A percentile compares a stretch with the other conserved stretches of the same genome.
Evolutionary conservation across 352 stramenopile genomes (phyloP).

Genomic region (Phytophthora multivora): DNA sequence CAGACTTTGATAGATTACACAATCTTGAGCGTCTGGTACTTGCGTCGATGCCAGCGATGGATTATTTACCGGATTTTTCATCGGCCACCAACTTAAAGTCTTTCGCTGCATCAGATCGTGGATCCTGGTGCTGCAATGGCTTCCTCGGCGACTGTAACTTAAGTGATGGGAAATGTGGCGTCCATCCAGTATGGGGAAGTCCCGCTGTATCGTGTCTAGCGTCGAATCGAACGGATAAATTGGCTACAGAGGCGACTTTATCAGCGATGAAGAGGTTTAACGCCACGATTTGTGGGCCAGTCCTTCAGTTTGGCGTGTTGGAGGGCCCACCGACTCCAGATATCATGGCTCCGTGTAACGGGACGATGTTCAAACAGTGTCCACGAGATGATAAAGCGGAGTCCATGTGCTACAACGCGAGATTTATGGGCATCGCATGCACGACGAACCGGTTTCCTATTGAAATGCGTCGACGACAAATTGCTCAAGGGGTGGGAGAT

Average conservation of each 20-base stretch:
- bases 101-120: slow-evolving; percentile 12
- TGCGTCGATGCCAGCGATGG: background rate
- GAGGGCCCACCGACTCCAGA: background rate
- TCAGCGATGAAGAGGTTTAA: slow-evolving; percentile 10
- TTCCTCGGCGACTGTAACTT: slow-evolving; percentile 31
- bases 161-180: slow-evolving; percentile 6
- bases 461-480: slow-evolving; percentile 39
- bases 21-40: slow-evolving; percentile 35
- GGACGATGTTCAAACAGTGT: slow-evolving; percentile 33
- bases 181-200: slow-evolving; percentile 16
- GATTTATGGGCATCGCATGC: slow-evolving; percentile 39
- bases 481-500: slow-evolving; percentile 26
- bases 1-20: slow-evolving; percentile 9
- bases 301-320: background rate
- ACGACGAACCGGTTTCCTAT: slow-evolving; percentile 14
- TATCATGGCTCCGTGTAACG: slow-evolving; percentile 21
- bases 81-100: slow-evolving; percentile 14
- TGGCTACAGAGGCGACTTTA: slow-evolving; percentile 10
- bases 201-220: slow-evolving; percentile 16
- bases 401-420: slow-evolving; percentile 40
- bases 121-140: slow-evolving; percentile 38
- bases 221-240: slow-evolving; percentile 7
- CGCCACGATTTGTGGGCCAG: slow-evolving; percentile 7
- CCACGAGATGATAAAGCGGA: background rate
- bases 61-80: slow-evolving; percentile 24